Evolutionary conservation across 306 rosid genomes (phyloP), one percentile per base, ranked within the genome.

Genomic region (Malus domestica): DNA sequence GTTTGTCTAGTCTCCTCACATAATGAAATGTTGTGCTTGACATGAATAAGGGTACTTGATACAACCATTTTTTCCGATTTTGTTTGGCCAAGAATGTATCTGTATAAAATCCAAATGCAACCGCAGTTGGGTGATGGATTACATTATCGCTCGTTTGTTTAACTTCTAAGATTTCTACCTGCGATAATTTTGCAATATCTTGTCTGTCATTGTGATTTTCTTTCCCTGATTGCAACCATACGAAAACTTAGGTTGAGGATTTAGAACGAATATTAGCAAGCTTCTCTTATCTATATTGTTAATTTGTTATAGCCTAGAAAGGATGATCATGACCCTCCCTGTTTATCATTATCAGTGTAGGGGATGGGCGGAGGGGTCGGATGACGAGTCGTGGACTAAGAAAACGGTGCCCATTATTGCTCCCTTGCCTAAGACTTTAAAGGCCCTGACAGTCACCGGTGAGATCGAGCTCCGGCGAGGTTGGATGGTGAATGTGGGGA

Each of bases 11-110:
- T 19, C 76, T 58, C 46, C 57, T 75, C 61, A 77, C 58, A 76
- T 76, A 25, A 29, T 23, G 67, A 42, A 71, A 74, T 73, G 76
- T 73, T 83, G 75, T 79, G 78, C 78, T 76, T 75, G 78, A 74
- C 60, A 73, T 81, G 72, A 86, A 83, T 86, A 90, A 78, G 76
- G 68, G 63, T 85, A 52, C 70, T 72, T 79, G 80, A 70, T 23
- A 49, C 83, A 83, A 65, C 68, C 83, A 71, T 80, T 83, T 60
- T 61, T 52, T 27, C 78, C 33, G 62, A 54, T 25, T 79, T 72
- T 75, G 64, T 78, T 44, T 52, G 35, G 63, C 42, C 23, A 65
- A 76, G 71, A 70, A 70, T 54, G 66, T 80, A 59, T 88, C 30
- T 76, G 57, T 76, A 66, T 60, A 71, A 75, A 82, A 64, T 73